phyloP scores from a whole-genome alignment of 257 asterid species.

The Solanum neorickii region DNA sequence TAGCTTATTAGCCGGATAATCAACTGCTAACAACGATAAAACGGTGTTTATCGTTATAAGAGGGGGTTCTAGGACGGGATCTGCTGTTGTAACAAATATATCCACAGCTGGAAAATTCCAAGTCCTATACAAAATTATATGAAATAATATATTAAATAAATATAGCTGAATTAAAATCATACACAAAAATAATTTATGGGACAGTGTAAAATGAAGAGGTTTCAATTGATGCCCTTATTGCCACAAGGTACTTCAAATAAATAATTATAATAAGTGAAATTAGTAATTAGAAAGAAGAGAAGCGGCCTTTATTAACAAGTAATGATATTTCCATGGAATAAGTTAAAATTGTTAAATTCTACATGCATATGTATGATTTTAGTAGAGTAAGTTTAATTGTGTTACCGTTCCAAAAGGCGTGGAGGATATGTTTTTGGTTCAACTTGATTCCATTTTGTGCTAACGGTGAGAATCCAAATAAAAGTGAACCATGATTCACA shows the following conservation, averaged over 20 bases:
- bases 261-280: not conserved
- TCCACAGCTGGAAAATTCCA: slow-evolving; percentile 17
- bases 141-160: too few relatives aligned
- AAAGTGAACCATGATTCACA: slow-evolving; percentile 35
- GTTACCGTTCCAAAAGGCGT: slow-evolving; percentile 15
- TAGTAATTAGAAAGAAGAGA: not conserved
- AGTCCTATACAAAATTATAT: not conserved
- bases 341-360: too few relatives aligned
- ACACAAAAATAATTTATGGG: too few relatives aligned
- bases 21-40: slow-evolving; percentile 20
- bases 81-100: slow-evolving; percentile 30
- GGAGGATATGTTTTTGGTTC: slow-evolving; percentile 6
- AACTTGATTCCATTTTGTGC: slow-evolving; percentile 18
- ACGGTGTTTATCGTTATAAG: slow-evolving; percentile 24
- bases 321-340: too few relatives aligned
- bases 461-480: slow-evolving; percentile 19
- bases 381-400: not conserved
- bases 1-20: slow-evolving; percentile 21
- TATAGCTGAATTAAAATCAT: not conserved
- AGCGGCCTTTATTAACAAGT: not conserved
- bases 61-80: slow-evolving; percentile 22
- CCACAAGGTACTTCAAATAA: too few relatives aligned
- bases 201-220: too few relatives aligned
- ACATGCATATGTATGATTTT: too few relatives aligned
- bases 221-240: too few relatives aligned